Conservation (phyloP, 176 grass and related monocot species). For the Panicum miliaceum region DNA sequence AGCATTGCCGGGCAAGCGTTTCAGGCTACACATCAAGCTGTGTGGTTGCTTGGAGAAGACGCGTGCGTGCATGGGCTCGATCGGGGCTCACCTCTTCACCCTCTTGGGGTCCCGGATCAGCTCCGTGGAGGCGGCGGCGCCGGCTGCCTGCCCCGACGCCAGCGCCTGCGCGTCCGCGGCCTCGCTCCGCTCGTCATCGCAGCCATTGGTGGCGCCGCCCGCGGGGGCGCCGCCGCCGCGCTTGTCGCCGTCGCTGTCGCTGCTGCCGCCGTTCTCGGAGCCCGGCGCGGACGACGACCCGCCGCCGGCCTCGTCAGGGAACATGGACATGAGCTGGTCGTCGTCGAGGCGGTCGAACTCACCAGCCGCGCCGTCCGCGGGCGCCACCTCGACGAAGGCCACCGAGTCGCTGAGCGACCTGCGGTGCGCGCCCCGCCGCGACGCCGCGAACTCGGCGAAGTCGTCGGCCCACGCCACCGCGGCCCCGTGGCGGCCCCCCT, state of each 20-base stretch:
- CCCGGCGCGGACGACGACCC: conserved; percentile 30
- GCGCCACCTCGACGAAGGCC: conserved; percentile 83
- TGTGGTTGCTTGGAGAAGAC: not conserved
- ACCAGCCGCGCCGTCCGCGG: conserved; percentile 24
- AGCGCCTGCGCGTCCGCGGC: conserved; percentile 7
- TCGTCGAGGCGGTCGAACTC: conserved; percentile 95
- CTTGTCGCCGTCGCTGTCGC: conserved; percentile 53
- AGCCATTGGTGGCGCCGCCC: not conserved
- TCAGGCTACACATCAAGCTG: not conserved
- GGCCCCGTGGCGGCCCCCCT: conserved; percentile 28
- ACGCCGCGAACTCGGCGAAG: conserved; percentile 85
- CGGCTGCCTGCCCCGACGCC: not conserved
- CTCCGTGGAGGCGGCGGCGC: conserved; percentile 20
- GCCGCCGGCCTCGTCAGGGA: conserved; percentile 63
- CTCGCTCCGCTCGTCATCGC: conserved; percentile 40
- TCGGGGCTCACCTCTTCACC: conserved; percentile 76
- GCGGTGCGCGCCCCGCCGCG: conserved; percentile 73
- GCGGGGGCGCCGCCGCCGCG: conserved; percentile 6
- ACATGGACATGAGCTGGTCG: conserved; percentile 98
- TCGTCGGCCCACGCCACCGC: conserved; percentile 56
- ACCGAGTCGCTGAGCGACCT: conserved; percentile 86
- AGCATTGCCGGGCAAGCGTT: not conserved
- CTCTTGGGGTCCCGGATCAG: conserved; percentile 75
- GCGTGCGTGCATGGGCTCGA: not conserved
- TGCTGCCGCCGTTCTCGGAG: conserved; percentile 46